Evolutionary conservation across 352 stramenopile genomes (phyloP).

Genomic region (Phytophthora constricta): DNA sequence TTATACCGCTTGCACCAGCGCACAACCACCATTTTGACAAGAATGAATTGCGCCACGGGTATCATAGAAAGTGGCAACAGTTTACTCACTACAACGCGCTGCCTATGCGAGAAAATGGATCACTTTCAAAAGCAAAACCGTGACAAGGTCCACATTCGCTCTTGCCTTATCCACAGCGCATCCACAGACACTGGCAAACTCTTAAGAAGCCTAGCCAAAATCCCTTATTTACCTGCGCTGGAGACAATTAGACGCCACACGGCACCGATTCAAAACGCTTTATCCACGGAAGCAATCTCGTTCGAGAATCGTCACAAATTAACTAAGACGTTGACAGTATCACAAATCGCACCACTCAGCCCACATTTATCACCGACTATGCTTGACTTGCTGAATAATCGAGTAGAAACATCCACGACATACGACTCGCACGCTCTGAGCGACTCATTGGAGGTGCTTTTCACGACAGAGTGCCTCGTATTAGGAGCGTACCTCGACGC

Average conservation of each 20-base stretch:
- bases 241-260: background rate
- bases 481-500: slow-evolving; percentile 49
- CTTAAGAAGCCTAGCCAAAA: background rate
- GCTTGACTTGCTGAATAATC: too few relatives aligned
- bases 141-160: slow-evolving; percentile 14
- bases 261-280: background rate
- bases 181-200: background rate
- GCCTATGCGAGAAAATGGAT: slow-evolving; percentile 13
- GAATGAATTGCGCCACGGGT: slow-evolving; percentile 4
- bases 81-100: slow-evolving; percentile 4
- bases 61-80: background rate
- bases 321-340: background rate
- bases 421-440: slow-evolving; percentile 18
- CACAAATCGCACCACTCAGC: too few relatives aligned
- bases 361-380: too few relatives aligned
- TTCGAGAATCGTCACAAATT: background rate
- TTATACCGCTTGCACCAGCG: background rate
- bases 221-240: background rate
- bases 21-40: background rate
- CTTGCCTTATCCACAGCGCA: slow-evolving; percentile 13
- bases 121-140: slow-evolving; percentile 27
- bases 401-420: background rate
- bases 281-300: background rate
- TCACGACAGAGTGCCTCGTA: slow-evolving; percentile 47
- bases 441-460: slow-evolving; percentile 24